Evolutionary conservation across 1,284 basidiomycete genomes (phyloP).

Genomic region (Ceratobasidium sp.): DNA sequence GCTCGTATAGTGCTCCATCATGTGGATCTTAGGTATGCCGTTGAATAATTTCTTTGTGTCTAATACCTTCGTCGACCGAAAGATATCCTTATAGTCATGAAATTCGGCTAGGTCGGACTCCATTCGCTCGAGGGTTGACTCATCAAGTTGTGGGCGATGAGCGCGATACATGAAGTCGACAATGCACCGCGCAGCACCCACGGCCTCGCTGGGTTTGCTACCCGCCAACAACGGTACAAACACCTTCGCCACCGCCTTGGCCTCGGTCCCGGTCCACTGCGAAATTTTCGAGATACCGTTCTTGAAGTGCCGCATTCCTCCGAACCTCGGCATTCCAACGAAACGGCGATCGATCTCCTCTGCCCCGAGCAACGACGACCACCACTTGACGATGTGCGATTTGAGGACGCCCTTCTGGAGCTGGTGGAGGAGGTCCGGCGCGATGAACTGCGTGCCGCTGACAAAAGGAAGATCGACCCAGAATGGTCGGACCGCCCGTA

Average conservation of each 20-base stretch:
- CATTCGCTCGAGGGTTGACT: slow-evolving; percentile 34
- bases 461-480: background rate
- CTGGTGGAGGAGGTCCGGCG: slow-evolving; percentile 56
- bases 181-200: slow-evolving; percentile 50
- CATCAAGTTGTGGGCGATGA: slow-evolving; percentile 9
- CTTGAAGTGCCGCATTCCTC: slow-evolving; percentile 24
- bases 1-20: slow-evolving; percentile 34
- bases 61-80: slow-evolving; percentile 17
- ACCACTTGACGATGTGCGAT: slow-evolving; percentile 47
- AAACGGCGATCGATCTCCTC: slow-evolving; percentile 42
- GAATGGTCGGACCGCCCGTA: background rate
- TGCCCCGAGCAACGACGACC: slow-evolving; percentile 8
- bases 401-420: slow-evolving; percentile 56
- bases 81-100: slow-evolving; percentile 48
- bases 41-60: background rate
- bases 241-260: slow-evolving; percentile 21
- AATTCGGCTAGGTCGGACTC: slow-evolving; percentile 45
- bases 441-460: slow-evolving; percentile 48
- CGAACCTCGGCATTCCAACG: slow-evolving; percentile 18
- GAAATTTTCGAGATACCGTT: slow-evolving; percentile 26
- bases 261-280: slow-evolving; percentile 47
- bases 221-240: slow-evolving; percentile 26
- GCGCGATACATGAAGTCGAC: slow-evolving; percentile 58
- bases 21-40: slow-evolving; percentile 43
- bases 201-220: background rate